phyloP scores from a whole-genome alignment of 2,329 filamentous ascomycete genomes.

The Epicoccum sorghinum region DNA sequence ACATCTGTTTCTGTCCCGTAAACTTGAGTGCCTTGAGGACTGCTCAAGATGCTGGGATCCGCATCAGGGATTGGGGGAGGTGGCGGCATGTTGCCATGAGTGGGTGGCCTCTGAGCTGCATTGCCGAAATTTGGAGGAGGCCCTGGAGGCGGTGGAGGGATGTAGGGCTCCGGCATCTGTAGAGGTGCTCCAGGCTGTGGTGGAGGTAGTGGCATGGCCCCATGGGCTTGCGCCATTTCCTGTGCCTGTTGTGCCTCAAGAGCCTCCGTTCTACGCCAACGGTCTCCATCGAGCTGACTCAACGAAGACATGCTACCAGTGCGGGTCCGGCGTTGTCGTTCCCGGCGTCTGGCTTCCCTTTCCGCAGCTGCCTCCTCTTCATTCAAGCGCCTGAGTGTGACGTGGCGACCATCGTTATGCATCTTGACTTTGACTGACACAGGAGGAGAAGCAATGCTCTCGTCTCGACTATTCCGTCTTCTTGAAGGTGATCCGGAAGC shows the following conservation, averaged over 20 bases:
- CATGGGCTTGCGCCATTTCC: constrained; percentile 31
- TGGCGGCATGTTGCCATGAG: constrained; percentile 33
- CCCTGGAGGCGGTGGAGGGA: constrained; percentile 41
- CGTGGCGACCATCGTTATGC: constrained; percentile 67
- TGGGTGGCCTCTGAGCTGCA: constrained; percentile 11
- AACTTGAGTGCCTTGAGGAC: constrained; percentile 41
- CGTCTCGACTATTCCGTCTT: constrained; percentile 45
- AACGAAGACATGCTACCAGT: constrained; percentile 50
- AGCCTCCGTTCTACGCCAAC: constrained; percentile 48
- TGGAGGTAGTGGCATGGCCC: constrained; percentile 18
- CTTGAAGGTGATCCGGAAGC: constrained; percentile 36
- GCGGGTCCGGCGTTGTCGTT: constrained; percentile 49
- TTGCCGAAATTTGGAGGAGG: constrained; percentile 31
- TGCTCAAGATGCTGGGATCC: constrained; percentile 43
- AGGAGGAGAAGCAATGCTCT: constrained; percentile 61
- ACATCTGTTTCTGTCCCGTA: constrained; percentile 48
- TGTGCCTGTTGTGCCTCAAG: constrained; percentile 45
- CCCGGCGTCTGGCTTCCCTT: constrained; percentile 60
- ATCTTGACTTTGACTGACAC: constrained; percentile 70
- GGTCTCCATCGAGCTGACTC: constrained; percentile 44
- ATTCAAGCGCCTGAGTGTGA: constrained; percentile 66
- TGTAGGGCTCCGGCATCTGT: constrained; percentile 38
- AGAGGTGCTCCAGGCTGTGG: constrained; percentile 32
- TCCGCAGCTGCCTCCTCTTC: constrained; percentile 68
- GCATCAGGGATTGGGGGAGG: constrained; percentile 44